Evolutionary conservation across 768 basidiomycete species (phyloP), one percentile per base, ranked within the genome.

Genomic region (Auricularia sp.): DNA sequence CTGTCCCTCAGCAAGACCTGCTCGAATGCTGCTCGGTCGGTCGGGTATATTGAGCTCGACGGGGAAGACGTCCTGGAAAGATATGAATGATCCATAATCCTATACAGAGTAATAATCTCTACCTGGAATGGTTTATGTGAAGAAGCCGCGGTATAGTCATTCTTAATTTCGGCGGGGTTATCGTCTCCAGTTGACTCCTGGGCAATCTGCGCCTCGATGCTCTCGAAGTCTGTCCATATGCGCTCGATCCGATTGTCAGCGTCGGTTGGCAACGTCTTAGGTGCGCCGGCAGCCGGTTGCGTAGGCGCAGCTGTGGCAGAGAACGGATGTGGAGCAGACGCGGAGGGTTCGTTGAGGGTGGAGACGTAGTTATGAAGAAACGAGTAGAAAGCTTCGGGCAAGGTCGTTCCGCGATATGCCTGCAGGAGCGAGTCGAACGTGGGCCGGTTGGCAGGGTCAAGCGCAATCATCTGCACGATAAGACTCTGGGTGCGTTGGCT

Each of bases 301-400:
- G 76, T 70, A n/a, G 77, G 73, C 16, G 80, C 71, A 21, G 76
- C 66, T 14, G 70, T 71, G 5, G 72, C 68, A 10, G 77, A 65
- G 65, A 82, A 81, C 2, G 83, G 78, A 0, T 81, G 74, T 1
- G 78, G 74, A 16, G 79, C 70, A 2, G 85, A 78, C 12, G 85
- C 77, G 23, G 29, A 33, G 23, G 56, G 56, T 66, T 93, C 90
- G 72, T 89, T 89, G 68, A 91, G 79, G 1, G 91, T 87, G 3
- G 87, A 82, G 64, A 91, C 83, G 68, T 97, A 98, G 69, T 90
- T 90, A 72, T 95, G 90, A 10, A 98, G 80, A 77, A 96, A 98
- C 2, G 93, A 89, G 76, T 97, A 98, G 75, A 98, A 98, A 36
- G 85, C 86, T 70, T 95, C 93, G 0, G 96, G 94, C 67, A 98